Evolutionary conservation across 495 filamentous ascomycete species (phyloP).

Genomic region (Durotheca rogersii): DNA sequence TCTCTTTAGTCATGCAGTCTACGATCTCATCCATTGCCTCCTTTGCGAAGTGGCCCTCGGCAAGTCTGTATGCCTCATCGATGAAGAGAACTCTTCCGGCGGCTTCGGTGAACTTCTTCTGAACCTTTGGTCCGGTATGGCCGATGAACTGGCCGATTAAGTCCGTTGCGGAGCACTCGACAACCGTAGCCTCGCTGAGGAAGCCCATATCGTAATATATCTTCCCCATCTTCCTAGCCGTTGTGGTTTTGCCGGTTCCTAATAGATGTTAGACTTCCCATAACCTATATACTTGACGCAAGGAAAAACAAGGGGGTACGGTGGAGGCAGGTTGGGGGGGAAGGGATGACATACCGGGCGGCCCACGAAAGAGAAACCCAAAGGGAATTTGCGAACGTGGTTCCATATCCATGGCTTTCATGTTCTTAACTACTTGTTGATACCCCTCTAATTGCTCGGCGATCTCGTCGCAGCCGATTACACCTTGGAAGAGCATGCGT

Average conservation of each 20-base stretch:
- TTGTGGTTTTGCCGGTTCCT: conserved; percentile 74
- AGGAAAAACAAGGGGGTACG: too few species aligned
- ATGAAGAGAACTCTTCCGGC: conserved; percentile 65
- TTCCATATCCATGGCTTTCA: conserved; percentile 60
- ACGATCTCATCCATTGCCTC: conserved; percentile 77
- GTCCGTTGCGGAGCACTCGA: conserved; percentile 63
- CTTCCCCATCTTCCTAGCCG: conserved; percentile 69
- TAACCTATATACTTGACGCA: too few species aligned
- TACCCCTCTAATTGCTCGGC: conserved; percentile 61
- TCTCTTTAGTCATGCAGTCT: conserved; percentile 64
- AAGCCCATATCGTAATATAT: conserved; percentile 73
- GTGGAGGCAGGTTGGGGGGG: conserved; percentile 8
- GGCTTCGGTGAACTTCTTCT: conserved; percentile 57
- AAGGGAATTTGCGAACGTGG: conserved; percentile 48
- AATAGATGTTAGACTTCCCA: conserved; percentile 11
- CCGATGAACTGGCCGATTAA: conserved; percentile 63
- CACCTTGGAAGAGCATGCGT: conserved; percentile 60
- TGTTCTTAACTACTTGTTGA: conserved; percentile 53
- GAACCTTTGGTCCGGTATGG: conserved; percentile 64
- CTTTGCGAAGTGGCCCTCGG: conserved; percentile 58
- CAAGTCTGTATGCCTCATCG: conserved; percentile 68
- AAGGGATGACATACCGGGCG: conserved; percentile 31
- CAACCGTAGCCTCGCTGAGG: conserved; percentile 53
- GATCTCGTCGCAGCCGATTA: conserved; percentile 65
- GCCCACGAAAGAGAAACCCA: conserved; percentile 47